Percentiles rank a stretch among this genome's conserved stretches.
Conservation (phyloP, 2,329 filamentous ascomycete species). For the Colletotrichum sp. region DNA sequence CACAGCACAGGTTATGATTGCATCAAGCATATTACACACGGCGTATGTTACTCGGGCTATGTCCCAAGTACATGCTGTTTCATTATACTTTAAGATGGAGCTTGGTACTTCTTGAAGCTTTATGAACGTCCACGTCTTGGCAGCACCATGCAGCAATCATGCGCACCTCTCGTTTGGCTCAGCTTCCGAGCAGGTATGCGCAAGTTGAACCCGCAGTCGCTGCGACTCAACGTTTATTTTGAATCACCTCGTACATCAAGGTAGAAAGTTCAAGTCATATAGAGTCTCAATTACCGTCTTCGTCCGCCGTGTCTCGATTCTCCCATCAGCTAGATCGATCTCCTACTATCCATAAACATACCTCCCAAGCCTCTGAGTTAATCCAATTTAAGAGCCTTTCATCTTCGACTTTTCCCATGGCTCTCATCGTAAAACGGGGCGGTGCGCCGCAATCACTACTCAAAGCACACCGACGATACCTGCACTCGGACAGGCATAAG, state of each 20-base stretch:
- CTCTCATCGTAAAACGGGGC: neutral
- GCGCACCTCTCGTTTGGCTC: neutral
- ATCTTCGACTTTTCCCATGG: neutral
- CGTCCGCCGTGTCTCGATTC: neutral
- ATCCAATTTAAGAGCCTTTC: no score
- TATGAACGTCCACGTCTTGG: neutral
- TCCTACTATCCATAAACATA: neutral
- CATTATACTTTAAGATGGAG: neutral
- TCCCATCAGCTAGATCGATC: neutral
- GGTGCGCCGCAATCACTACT: neutral
- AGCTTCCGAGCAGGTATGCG: slow-evolving; percentile 9
- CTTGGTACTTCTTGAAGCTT: neutral
- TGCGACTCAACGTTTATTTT: neutral
- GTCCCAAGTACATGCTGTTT: neutral
- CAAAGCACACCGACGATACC: neutral
- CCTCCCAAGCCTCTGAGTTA: neutral
- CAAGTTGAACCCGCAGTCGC: slow-evolving; percentile 1
- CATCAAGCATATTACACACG: neutral
- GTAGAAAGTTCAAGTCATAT: neutral
- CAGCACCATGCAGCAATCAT: neutral
- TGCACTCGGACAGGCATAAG: neutral
- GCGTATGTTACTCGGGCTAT: neutral
- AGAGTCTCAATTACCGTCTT: neutral
- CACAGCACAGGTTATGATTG: neutral
- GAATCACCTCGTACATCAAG: neutral